Evolutionary conservation across 495 filamentous ascomycete genomes (phyloP).

Genomic region (Xylaria cubensis): DNA sequence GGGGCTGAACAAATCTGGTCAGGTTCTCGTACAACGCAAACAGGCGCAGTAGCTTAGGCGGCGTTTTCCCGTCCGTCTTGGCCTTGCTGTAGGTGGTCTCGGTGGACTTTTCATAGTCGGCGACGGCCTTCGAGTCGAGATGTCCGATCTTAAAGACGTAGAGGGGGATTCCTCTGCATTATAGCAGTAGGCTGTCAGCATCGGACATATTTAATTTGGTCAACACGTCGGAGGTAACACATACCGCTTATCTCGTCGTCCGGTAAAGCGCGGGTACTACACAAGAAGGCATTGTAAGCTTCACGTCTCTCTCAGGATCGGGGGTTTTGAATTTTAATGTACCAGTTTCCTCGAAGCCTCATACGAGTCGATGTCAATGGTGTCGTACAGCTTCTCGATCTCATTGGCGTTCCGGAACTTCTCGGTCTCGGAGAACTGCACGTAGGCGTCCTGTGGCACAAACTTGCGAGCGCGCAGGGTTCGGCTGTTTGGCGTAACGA

Average conservation of each 20-base stretch:
- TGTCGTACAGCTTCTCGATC: slow-evolving; percentile 74
- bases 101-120: slow-evolving; percentile 70
- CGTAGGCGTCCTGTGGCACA: slow-evolving; percentile 73
- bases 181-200: slow-evolving; percentile 13
- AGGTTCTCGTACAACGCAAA: slow-evolving; percentile 91
- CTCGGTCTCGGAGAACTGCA: slow-evolving; percentile 88
- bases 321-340: slow-evolving; percentile 14
- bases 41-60: slow-evolving; percentile 73
- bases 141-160: slow-evolving; percentile 87
- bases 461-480: slow-evolving; percentile 82
- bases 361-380: slow-evolving; percentile 82
- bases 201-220: neutral
- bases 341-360: slow-evolving; percentile 79
- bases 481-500: slow-evolving; percentile 57
- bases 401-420: slow-evolving; percentile 83
- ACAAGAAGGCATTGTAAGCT: slow-evolving; percentile 22
- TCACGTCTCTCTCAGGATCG: slow-evolving; percentile 6
- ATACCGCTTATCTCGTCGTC: slow-evolving; percentile 73
- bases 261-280: slow-evolving; percentile 93
- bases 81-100: slow-evolving; percentile 60
- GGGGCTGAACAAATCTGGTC: slow-evolving; percentile 82
- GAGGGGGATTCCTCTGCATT: slow-evolving; percentile 77
- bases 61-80: slow-evolving; percentile 65
- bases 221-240: neutral
- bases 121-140: slow-evolving; percentile 78